Conservation (phyloP, 805 yeast genomes). For the Ogataea ganodermae region DNA sequence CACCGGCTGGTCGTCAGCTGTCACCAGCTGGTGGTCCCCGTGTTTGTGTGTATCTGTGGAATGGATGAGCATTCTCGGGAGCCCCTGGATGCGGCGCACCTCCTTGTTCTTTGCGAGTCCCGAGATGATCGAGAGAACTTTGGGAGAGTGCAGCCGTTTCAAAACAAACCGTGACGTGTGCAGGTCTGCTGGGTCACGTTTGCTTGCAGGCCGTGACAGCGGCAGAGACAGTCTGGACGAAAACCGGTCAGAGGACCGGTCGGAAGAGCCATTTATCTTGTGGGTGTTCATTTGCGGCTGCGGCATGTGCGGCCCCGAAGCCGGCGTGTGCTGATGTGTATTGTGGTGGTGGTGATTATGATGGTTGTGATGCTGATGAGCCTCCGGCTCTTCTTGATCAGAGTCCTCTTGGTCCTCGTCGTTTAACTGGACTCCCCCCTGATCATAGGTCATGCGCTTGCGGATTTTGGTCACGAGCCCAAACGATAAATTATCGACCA, state of each 20-base stretch:
- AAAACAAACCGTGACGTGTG: conserved; percentile 2
- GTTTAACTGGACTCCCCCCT: conserved; percentile 21
- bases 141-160: conserved; percentile 2
- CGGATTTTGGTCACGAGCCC: conserved; percentile 21
- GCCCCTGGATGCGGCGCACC: conserved; percentile 4
- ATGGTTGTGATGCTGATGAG: neutral
- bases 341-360: neutral
- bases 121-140: neutral
- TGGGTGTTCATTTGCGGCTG: neutral
- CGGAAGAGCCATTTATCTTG: neutral
- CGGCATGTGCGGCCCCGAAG: neutral
- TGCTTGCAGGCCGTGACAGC: neutral
- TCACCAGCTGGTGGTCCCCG: neutral
- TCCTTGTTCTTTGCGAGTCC: conserved; percentile 5
- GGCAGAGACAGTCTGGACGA: neutral
- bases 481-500: conserved; percentile 20
- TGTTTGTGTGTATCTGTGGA: conserved; percentile 4
- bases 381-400: neutral
- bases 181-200: neutral
- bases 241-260: neutral
- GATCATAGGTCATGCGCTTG: conserved; percentile 11
- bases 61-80: conserved; percentile 3
- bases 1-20: neutral
- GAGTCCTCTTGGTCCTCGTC: conserved; percentile 1
- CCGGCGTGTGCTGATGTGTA: neutral